Percentiles rank a stretch among this genome's conserved stretches.
Conservation (phyloP, 2,329 filamentous ascomycete genomes). For the Zymoseptoria pseudotritici region DNA sequence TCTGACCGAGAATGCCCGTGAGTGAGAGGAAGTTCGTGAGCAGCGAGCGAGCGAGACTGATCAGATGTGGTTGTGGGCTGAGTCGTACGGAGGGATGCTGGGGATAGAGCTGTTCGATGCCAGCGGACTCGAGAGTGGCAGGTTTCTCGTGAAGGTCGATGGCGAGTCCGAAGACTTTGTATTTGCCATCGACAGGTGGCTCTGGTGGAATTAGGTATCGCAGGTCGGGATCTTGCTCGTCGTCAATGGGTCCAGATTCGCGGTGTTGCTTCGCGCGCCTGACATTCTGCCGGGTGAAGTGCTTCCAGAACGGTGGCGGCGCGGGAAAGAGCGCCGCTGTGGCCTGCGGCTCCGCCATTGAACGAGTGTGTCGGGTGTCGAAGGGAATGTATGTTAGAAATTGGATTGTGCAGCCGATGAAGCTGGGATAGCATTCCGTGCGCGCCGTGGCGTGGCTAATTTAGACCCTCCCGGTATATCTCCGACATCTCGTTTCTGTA, state of each 20-base stretch:
- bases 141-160: constrained; percentile 57
- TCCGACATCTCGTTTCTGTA: background rate
- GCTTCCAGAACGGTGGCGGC: constrained; percentile 82
- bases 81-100: constrained; percentile 34
- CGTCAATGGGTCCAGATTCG: constrained; percentile 13
- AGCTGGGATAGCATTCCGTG: background rate
- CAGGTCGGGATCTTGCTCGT: constrained; percentile 48
- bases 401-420: background rate
- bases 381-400: background rate
- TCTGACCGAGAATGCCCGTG: constrained; percentile 60
- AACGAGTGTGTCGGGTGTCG: background rate
- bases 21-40: constrained; percentile 86
- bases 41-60: constrained; percentile 76
- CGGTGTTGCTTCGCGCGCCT: constrained; percentile 42
- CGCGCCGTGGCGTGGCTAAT: background rate
- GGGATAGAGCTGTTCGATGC: constrained; percentile 64
- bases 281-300: constrained; percentile 73
- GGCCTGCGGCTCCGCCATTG: constrained; percentile 54
- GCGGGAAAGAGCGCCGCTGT: constrained; percentile 63
- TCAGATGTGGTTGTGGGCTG: constrained; percentile 44
- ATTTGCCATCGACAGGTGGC: constrained; percentile 62
- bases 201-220: constrained; percentile 72
- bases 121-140: constrained; percentile 60
- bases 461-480: background rate
- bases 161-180: constrained; percentile 64